Conservation (phyloP, 2,329 filamentous ascomycete species). For the Tolypocladium nubicola region DNA sequence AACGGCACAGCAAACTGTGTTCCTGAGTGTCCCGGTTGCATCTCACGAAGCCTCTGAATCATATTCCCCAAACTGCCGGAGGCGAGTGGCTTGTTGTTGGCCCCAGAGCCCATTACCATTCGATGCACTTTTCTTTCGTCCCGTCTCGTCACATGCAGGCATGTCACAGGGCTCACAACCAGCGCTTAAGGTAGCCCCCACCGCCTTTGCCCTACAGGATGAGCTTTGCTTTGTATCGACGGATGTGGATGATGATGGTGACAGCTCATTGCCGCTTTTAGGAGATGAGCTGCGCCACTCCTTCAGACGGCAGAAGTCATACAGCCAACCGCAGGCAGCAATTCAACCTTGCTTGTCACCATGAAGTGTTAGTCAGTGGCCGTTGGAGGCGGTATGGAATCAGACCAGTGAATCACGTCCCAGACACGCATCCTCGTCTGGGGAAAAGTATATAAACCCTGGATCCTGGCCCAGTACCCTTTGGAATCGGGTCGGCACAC, state of each 20-base stretch:
- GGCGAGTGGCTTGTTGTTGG: neutral
- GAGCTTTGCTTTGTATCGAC: neutral
- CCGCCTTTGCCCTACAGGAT: neutral
- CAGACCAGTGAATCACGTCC: neutral
- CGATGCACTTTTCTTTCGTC: neutral
- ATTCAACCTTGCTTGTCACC: slow-evolving; percentile 1
- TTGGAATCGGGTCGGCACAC: neutral
- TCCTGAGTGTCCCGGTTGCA: neutral
- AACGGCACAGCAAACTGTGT: neutral
- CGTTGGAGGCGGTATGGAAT: neutral
- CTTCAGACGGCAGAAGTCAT: neutral
- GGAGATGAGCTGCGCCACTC: neutral
- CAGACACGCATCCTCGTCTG: neutral
- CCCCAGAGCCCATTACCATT: neutral
- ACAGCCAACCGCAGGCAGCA: slow-evolving; percentile 3
- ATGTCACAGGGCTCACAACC: neutral
- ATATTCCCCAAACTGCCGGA: neutral
- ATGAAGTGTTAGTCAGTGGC: neutral
- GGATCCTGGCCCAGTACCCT: neutral
- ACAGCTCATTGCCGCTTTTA: slow-evolving; percentile 2
- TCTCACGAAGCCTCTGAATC: neutral
- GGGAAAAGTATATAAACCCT: neutral
- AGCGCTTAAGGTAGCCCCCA: neutral
- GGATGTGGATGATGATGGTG: neutral
- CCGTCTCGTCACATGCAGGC: neutral